Percentiles rank a stretch among this genome's conserved stretches.
phyloP scores from a whole-genome alignment of 73 alveolate genomes.

The Durusdinium trenchii region DNA sequence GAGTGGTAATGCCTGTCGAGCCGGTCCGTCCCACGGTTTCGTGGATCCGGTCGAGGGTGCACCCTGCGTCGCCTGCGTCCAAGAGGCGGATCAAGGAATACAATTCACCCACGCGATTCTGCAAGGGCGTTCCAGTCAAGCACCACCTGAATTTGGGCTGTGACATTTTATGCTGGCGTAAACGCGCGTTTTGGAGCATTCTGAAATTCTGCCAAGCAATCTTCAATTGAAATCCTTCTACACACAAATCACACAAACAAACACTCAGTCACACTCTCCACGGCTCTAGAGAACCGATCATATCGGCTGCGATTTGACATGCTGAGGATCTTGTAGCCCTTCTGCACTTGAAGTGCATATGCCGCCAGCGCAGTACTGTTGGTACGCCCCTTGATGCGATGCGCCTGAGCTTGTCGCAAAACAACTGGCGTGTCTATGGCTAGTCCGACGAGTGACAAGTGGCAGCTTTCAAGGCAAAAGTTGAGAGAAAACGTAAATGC shows the following conservation, averaged over 20 bases:
- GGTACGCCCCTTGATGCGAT: constrained; percentile 97
- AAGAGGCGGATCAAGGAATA: constrained; percentile 89
- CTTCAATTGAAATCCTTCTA: too few species aligned
- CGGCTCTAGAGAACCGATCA: too few species aligned
- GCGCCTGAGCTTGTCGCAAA: constrained; percentile 84
- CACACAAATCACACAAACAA: too few species aligned
- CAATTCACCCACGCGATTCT: constrained; percentile 97
- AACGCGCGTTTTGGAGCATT: neutral
- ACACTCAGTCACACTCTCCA: too few species aligned
- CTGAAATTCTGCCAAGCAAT: neutral
- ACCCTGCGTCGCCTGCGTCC: neutral
- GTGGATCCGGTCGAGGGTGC: neutral
- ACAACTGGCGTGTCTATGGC: too few species aligned
- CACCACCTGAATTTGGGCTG: constrained; percentile 84
- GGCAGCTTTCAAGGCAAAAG: too few species aligned
- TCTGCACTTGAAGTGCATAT: constrained; percentile 75
- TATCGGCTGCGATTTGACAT: too few species aligned
- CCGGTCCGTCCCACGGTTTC: too few species aligned
- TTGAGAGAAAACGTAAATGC: too few species aligned
- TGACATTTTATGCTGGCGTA: too few species aligned
- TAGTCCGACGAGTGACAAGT: too few species aligned
- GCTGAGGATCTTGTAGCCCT: constrained; percentile 83
- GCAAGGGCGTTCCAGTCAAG: constrained; percentile 98
- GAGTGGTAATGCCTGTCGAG: too few species aligned
- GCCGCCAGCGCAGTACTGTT: constrained; percentile 96